Evolutionary conservation across 495 filamentous ascomycete species (phyloP), one percentile per base, ranked within the genome.

Genomic region (Aspergillus conjunctus): DNA sequence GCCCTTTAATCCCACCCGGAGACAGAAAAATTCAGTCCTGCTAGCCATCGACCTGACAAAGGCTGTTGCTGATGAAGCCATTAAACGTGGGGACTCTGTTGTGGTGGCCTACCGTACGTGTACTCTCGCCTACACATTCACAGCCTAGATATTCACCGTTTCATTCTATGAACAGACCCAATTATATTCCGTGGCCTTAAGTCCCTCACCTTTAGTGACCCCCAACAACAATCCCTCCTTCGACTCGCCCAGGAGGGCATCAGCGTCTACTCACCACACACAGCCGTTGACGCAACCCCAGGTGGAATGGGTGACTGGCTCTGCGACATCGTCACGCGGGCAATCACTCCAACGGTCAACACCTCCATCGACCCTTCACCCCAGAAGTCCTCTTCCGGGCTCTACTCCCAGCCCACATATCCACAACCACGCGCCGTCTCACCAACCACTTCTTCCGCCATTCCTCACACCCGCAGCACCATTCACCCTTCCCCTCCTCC

Each of bases 281-380:
- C 93, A 0, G 93, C 94, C 3, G 85, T 97, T 54, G 94, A 98
- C 76, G 91, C 92, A 26, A 90, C 90, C 0, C 86, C 87, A 7
- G 89, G 87, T 15, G 94, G 94, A 21, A 82, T 98, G 60, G 93
- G 90, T 59, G 92, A 97, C 77, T 98, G 94, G 94, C 88, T 98
- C 18, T 92, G 90, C 51, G 89, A 96, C 73, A 90, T 96, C 26
- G 83, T 91, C 51, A 88, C 91, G 1, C 78, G 84, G 26, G 69
- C 71, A 33, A 71, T 79, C 51, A 64, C 71, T 18, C 68, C 69
- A 7, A 55, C 68, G 2, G 20, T 53, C 12, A 43, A 62, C 11
- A 10, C 54, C 0, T 51, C 49, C 1, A 45, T 63, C 34, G 12
- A 50, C 15, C 54, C 46, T 12, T 32, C 43, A 8, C 54, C 65